Evolutionary conservation across 177 flowering plant species (phyloP), one percentile per base, ranked within the genome.

Genomic region (Vitis hybrid): DNA sequence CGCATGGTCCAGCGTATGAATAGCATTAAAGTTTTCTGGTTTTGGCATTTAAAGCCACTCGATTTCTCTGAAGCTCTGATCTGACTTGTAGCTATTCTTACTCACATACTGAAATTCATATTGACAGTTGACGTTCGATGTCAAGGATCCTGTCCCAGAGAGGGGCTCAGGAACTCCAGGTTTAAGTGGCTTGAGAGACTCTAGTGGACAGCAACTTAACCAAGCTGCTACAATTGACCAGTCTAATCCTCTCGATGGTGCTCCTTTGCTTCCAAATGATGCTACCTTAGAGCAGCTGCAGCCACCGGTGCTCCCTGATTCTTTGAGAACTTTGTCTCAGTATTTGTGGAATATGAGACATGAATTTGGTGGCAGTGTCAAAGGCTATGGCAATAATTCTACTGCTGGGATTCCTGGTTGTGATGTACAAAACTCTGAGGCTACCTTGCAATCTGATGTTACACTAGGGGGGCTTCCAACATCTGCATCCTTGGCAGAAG

Each of bases 251-350:
- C 58, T 61, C 1, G 78, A 65, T 65, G 68, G 78, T 65, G 71
- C 82, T 69, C 82, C 77, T 73, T 80, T 76, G 69, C 50, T 78
- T 72, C 86, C 92, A 77, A 13, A 82, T 56, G 69, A 76, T 60
- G 75, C 76, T 77, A 73, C 92, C 62, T 70, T 80, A 65, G 91
- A 81, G 52, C 17, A 90, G 65, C 65, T 80, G 66, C 90, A 81
- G 67, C 86, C 91, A 56, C 84, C 84, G 97, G 88, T 90, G 14
- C 84, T 92, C 70, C 90, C 90, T 75, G 97, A 90, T 83, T 89
- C 97, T 46, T 64, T 92, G 78, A 72, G 88, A 49, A 90, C 93
- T 21, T 77, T 92, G 74, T 78, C 82, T 56, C 91, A 87, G 70
- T 89, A 89, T 77, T 66, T 88, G 58, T 79, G 72, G 63, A 78